These are phyloP conservation scores for Elaeagnus macrophylla DNA, from an alignment of 306 rosid species.

Conservation along the genomic window DNA sequence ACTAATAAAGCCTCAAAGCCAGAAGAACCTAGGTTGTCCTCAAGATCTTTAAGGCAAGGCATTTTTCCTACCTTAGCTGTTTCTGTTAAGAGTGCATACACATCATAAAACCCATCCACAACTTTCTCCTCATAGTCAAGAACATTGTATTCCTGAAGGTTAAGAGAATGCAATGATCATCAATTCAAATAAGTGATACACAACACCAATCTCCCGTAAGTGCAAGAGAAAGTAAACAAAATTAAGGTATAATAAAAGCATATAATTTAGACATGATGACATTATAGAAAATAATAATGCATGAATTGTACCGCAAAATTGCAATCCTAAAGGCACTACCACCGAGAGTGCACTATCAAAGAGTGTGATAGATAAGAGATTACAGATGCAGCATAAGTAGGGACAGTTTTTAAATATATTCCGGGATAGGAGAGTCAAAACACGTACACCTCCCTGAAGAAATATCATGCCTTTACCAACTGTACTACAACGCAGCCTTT, in stretches of 20 bases:
- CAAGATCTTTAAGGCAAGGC: constrained; percentile 73
- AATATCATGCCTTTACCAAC: too few relatives aligned
- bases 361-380: too few relatives aligned
- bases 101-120: constrained; percentile 88
- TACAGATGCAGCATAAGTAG: too few relatives aligned
- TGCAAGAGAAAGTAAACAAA: constrained; percentile 12
- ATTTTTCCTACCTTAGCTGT: constrained; percentile 80
- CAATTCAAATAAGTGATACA: constrained; percentile 15
- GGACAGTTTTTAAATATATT: too few relatives aligned
- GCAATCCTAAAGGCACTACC: neutral
- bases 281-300: neutral
- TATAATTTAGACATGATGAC: neutral
- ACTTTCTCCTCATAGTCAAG: constrained; percentile 90
- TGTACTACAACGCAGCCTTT: too few relatives aligned
- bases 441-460: too few relatives aligned
- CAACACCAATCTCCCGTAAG: neutral
- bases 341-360: too few relatives aligned
- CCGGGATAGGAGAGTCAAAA: too few relatives aligned
- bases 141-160: constrained; percentile 69
- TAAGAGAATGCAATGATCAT: constrained; percentile 19
- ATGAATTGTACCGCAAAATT: neutral
- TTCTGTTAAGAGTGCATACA: constrained; percentile 52
- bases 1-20: constrained; percentile 79
- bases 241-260: neutral
- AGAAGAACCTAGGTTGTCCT: constrained; percentile 55